A percentile compares a stretch with the other conserved stretches of the same genome.
Evolutionary conservation across 2,329 filamentous ascomycete species (phyloP).

Genomic region (Incumbomyces delicatus): DNA sequence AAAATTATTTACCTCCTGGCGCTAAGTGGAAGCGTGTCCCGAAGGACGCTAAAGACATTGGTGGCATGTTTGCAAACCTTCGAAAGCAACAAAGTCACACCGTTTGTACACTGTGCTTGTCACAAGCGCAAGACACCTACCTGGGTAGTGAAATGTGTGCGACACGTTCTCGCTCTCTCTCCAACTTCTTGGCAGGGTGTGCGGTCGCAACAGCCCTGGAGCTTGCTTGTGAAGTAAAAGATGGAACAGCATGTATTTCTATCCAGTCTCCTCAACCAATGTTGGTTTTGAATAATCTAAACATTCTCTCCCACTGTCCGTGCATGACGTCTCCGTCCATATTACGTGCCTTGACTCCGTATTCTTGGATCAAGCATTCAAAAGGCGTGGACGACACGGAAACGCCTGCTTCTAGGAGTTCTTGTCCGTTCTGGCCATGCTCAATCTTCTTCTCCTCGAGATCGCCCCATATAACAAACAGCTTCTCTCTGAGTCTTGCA

Average conservation of each 20-base stretch:
- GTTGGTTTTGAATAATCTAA: conserved; percentile 55
- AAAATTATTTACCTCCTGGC: too few relatives aligned
- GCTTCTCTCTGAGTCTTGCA: conserved; percentile 51
- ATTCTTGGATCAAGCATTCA: conserved; percentile 61
- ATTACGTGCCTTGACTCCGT: conserved; percentile 41
- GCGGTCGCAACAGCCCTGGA: too few relatives aligned
- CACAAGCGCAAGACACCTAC: too few relatives aligned
- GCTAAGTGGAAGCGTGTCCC: too few relatives aligned
- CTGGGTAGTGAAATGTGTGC: too few relatives aligned
- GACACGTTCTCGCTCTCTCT: too few relatives aligned
- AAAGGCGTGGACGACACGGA: conserved; percentile 48
- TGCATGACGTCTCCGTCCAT: not conserved
- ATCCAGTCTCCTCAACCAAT: conserved; percentile 30
- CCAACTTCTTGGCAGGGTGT: too few relatives aligned
- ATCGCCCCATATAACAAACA: conserved; percentile 79
- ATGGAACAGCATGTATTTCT: not conserved
- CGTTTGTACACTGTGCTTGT: too few relatives aligned
- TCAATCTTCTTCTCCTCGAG: conserved; percentile 58
- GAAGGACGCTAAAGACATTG: too few relatives aligned
- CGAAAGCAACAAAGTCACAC: too few relatives aligned
- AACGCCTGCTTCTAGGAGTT: conserved; percentile 13
- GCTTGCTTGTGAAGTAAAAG: too few relatives aligned
- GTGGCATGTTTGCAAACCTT: too few relatives aligned
- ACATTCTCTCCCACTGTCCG: conserved; percentile 51
- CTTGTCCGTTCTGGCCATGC: conserved; percentile 12